phyloP scores from a whole-genome alignment of 2,329 filamentous ascomycete genomes.

The Pestalotiopsis sp. region DNA sequence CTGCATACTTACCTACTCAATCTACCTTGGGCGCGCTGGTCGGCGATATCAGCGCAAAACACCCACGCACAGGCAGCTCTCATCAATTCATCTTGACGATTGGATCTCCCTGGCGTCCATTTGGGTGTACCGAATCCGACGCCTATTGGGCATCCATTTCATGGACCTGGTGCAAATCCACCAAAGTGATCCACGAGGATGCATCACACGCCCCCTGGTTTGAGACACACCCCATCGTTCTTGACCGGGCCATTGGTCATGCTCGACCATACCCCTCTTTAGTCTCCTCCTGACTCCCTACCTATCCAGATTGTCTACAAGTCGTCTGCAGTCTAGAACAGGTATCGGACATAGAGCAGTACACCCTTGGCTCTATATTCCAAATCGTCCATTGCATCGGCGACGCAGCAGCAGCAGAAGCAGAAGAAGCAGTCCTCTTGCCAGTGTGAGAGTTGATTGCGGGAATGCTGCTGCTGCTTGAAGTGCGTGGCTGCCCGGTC shows the following conservation, averaged over 20 bases:
- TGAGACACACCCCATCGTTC: slow-evolving; percentile 10
- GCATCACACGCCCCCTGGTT: slow-evolving; percentile 12
- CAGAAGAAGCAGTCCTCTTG: not conserved
- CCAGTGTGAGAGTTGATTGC: not conserved
- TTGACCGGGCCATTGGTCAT: slow-evolving; percentile 4
- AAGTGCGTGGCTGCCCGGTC: too few relatives aligned
- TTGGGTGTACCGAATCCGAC: slow-evolving; percentile 26
- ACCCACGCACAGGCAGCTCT: slow-evolving; percentile 13
- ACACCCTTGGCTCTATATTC: not conserved
- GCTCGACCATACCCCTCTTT: slow-evolving; percentile 6
- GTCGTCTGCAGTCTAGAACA: not conserved
- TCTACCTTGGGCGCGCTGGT: not conserved
- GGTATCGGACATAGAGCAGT: not conserved
- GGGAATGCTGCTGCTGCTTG: not conserved
- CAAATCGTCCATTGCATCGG: not conserved
- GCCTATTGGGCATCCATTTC: slow-evolving; percentile 30
- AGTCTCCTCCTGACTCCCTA: not conserved
- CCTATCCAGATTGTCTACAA: not conserved
- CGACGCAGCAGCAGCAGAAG: not conserved
- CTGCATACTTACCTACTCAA: not conserved
- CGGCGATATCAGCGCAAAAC: not conserved
- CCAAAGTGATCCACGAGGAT: slow-evolving; percentile 13
- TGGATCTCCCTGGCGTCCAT: slow-evolving; percentile 22
- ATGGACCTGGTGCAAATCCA: slow-evolving; percentile 16
- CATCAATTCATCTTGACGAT: slow-evolving; percentile 27